phyloP scores from a whole-genome alignment of 2,329 filamentous ascomycete species.

The Elsinoe australis region DNA sequence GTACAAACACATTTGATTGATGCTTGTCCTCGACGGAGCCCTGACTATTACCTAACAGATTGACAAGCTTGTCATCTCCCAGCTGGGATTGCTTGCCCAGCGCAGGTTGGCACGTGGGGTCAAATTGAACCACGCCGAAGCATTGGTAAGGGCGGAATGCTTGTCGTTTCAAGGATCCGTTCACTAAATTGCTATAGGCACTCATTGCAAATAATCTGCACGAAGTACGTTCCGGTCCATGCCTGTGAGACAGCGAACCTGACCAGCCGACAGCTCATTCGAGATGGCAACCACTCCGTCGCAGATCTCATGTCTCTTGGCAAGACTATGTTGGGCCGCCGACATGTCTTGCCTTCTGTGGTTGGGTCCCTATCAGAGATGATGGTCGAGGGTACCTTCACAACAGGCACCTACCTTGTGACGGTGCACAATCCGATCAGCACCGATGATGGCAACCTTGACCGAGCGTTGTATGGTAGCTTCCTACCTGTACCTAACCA shows the following conservation, averaged over 20 bases:
- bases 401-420: constrained; percentile 82
- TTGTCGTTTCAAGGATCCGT: no score
- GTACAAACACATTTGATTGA: constrained; percentile 22
- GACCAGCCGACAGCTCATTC: constrained; percentile 58
- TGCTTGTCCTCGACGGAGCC: not conserved
- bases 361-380: constrained; percentile 71
- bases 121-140: constrained; percentile 83
- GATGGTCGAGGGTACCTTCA: constrained; percentile 91
- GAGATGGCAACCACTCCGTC: constrained; percentile 88
- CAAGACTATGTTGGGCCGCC: constrained; percentile 83
- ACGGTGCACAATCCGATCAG: constrained; percentile 87
- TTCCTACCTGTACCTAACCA: constrained; percentile 73
- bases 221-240: constrained; percentile 48
- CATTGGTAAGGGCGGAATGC: constrained; percentile 53
- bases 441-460: constrained; percentile 76
- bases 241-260: constrained; percentile 8
- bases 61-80: constrained; percentile 90
- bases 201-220: constrained; percentile 84
- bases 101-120: constrained; percentile 79
- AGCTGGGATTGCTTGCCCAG: constrained; percentile 81
- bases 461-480: constrained; percentile 80
- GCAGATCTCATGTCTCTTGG: constrained; percentile 90
- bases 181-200: no score
- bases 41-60: constrained; percentile 48
- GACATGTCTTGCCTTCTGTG: constrained; percentile 82